Base-by-base conservation (phyloP, 176 grass and related monocot species). In the Elaeis guineensis region DNA sequence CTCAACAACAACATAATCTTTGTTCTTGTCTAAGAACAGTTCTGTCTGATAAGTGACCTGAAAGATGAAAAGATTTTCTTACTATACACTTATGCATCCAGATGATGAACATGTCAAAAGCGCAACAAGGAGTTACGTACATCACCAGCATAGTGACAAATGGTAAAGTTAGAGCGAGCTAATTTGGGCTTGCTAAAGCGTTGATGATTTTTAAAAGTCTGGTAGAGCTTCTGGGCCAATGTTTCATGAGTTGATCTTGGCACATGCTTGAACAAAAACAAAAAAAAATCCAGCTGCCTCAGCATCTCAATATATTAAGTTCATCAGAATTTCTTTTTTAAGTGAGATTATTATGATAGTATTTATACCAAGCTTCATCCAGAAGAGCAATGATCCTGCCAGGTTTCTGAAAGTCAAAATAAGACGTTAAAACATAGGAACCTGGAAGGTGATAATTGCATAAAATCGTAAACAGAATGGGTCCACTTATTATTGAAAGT, bases 1-100 rank as follows among this genome's bases (percentile, higher is more conserved):
- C 75, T 97, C 92, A 50, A 75, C 86, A 18, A 97, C 87, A 74
- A 89, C 87, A 91, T 87, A 90, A 78, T 97, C 92, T 71, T 90
- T 97, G 73, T 97, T 97, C 78, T 97, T 97, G 65, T 90, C 92
- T 66, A 97, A 80, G 72, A 97, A 97, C 5, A 91, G 49, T 66
- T 91, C 81, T 23, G 92, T 97, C 71, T 97, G 87, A 78, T 97
- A 97, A 16, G 78, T 90, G 28, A 97, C 92, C 92, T 97, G 52
- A 56, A 85, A 56, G 15, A 67, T 68, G 25, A 66, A 81, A 79
- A 18, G 35, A 44, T 3, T 44, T 44, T 44, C 9, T 12, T 2
- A 14, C 14, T 2, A 44, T 14, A 44, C 11, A 44, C 35, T 44
- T 44, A 3, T 2, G 1, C 35, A 44, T 44, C 11, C 35, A 44